These are phyloP conservation scores for Elaeis oleifera DNA, from an alignment of 202 grass and related monocot genomes.

Conservation along the genomic window DNA sequence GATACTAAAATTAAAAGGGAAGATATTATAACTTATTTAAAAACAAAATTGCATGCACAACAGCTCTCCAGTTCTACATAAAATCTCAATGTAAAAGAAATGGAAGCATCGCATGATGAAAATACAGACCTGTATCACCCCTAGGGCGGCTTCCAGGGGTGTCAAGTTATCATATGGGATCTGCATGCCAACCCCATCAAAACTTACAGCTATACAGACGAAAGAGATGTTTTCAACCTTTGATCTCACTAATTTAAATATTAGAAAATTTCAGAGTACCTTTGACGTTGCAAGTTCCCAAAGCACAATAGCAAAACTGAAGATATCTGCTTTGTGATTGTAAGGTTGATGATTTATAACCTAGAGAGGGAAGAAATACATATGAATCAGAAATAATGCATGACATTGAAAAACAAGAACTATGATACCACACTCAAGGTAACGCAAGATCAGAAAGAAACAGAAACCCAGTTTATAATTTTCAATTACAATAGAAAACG, in stretches of 20 bases:
- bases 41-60: not conserved
- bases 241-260: not conserved
- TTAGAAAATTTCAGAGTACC: constrained; percentile 22
- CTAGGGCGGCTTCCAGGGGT: constrained; percentile 19
- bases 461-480: no score
- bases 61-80: not conserved
- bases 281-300: constrained; percentile 69
- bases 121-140: constrained; percentile 14
- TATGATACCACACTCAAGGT: no score
- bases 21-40: no score
- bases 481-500: no score
- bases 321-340: constrained; percentile 71
- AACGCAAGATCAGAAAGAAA: no score
- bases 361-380: constrained; percentile 24
- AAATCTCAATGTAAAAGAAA: not conserved
- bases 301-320: constrained; percentile 82
- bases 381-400: constrained; percentile 9
- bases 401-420: no score
- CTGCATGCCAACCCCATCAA: constrained; percentile 1
- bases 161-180: constrained; percentile 23
- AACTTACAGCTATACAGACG: constrained; percentile 9
- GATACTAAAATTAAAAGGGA: no score
- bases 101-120: not conserved
- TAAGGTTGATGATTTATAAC: constrained; percentile 71
- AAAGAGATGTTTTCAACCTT: not conserved